Base-by-base conservation (phyloP, 495 filamentous ascomycete species). In the Podospora bellae-mahoneyi region DNA sequence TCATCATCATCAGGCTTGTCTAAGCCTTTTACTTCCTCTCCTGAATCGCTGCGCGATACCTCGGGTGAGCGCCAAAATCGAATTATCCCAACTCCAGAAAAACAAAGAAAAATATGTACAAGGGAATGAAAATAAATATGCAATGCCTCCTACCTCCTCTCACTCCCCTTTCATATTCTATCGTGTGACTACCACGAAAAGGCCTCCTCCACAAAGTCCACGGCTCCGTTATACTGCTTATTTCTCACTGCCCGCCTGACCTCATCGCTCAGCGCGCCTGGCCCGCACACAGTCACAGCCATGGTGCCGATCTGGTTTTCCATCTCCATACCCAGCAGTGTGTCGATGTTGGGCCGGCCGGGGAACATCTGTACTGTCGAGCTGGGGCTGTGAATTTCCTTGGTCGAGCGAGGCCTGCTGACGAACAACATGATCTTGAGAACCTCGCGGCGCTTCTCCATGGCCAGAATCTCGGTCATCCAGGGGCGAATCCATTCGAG, bases 201-300 rank as follows among this genome's bases (percentile, higher is more conserved):
- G 58, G 92, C 91, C 82, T 99, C 95, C 77, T 99, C 95, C 26
- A 94, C 84, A 78, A 98, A 97, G 77, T 97, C 93, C 19, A 98
- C 82, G 34, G 83, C 85, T 23, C 86, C 88, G 4, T 85, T 84
- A 62, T 87, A 83, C 61, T 91, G 87, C 71, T 86, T 83, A 48
- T 78, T 81, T 64, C 95, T 82, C 20, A 91, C 86, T 20, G 92
- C 92, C 23, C 81, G 80, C 27, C 95, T 74, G 0, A 98, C 96
- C 68, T 93, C 90, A 79, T 99, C 95, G 32, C 90, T 91, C 77
- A 98, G 90, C 2, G 89, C 89, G 10, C 95, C 95, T 58, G 92
- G 91, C 10, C 94, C 95, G 79, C 95, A 99, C 19, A 96, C 92
- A 27, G 89, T 89, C 13, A 99, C 92, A 1, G 88, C 87, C 79